Percentiles rank a stretch among this genome's conserved stretches.
These are phyloP conservation scores for Taiozyma sp. DNA, from an alignment of 1,139 yeast species.

Conservation along the genomic window DNA sequence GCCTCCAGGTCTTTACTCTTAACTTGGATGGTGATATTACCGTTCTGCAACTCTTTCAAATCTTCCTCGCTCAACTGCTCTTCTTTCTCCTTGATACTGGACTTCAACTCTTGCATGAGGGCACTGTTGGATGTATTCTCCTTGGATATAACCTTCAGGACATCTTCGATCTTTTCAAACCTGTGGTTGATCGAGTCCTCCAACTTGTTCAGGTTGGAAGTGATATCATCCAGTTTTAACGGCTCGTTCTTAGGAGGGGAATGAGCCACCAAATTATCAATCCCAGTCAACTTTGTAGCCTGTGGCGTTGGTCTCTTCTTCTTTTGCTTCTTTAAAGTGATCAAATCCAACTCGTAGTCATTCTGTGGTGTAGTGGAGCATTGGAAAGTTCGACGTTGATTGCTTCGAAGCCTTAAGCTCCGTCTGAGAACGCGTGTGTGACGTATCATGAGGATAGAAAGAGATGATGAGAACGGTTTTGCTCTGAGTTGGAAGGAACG, in stretches of 20 bases:
- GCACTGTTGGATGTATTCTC: constrained; percentile 5
- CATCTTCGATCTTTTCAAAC: constrained; percentile 11
- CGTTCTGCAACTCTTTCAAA: background rate
- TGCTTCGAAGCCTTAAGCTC: background rate
- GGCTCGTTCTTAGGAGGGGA: background rate
- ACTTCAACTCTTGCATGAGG: constrained; percentile 2
- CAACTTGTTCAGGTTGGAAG: constrained; percentile 3
- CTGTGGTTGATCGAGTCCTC: constrained; percentile 6
- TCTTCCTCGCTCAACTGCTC: background rate
- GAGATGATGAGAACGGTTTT: no score
- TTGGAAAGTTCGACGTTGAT: background rate
- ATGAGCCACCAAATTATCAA: background rate
- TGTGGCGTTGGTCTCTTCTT: background rate
- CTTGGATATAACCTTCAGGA: constrained; percentile 13
- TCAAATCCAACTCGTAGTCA: constrained; percentile 15
- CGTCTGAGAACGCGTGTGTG: background rate
- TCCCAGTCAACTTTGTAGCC: background rate
- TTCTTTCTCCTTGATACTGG: background rate
- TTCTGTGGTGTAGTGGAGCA: background rate
- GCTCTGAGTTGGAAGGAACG: no score
- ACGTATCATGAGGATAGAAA: background rate
- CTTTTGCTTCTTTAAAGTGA: constrained; percentile 12
- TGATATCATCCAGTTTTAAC: background rate
- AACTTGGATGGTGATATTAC: constrained; percentile 2
- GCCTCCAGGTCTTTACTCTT: constrained; percentile 25